Evolutionary conservation across 805 yeast genomes (phyloP), one percentile per base, ranked within the genome.

Genomic region (Hanseniaspora meyeri): DNA sequence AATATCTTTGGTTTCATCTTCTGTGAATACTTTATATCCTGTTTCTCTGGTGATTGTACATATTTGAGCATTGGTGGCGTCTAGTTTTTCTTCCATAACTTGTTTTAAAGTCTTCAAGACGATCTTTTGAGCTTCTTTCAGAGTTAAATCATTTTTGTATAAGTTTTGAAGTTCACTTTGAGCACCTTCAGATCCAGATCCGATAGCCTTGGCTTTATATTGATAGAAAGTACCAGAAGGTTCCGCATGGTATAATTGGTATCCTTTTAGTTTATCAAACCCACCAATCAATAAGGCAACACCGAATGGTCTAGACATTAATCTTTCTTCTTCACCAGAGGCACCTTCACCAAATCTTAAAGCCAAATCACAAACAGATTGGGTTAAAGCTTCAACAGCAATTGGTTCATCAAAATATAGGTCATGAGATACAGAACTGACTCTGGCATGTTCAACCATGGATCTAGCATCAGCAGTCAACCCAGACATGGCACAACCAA

Each of bases 401-500:
- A 93, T 87, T 51, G 85, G 82, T 71, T 93, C 99, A 71, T 93
- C 91, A 66, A 87, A 93, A 69, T 88, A 86, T 65, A 93, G 76
- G 62, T 83, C 79, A 70, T 93, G 98, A 63, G 90, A 88, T 62
- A 90, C 83, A 11, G 89, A 80, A 10, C 85, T 80, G 24, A 88
- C 95, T 65, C 98, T 78, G 19, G 99, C 98, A 66, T 93, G 99
- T 68, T 95, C 97, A 66, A 93, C 89, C 96, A 93, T 89, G 36
- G 96, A 87, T 66, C 97, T 79, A 17, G 99, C 99, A 73, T 93
- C 99, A 2, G 99, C 97, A 2, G 97, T 93, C 61, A 95, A 77
- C 3, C 99, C 99, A 61, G 95, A 83, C 97, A 93, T 93, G 63
- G 99, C 98, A 73, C 97, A 89, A 50, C 99, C 98, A 57, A 93